Evolutionary conservation across 163 green algal genomes (phyloP), one percentile per base, ranked within the genome.

Genomic region (Picocystis sp.): DNA sequence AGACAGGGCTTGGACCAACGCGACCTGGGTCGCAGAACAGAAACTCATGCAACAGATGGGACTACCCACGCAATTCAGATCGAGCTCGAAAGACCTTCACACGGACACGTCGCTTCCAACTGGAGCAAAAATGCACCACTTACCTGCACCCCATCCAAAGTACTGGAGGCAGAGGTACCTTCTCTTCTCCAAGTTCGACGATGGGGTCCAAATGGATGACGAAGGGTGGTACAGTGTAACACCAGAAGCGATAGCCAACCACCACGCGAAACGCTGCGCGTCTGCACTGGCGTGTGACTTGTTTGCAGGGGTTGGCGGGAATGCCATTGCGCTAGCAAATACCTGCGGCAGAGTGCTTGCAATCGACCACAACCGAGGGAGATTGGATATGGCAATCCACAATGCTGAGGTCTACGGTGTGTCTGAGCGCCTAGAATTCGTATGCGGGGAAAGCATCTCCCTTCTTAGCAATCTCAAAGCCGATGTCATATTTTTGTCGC

Each of bases 131-230:
- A 38, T 38, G 29, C 29, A 38, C 29, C 29, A 38, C 29, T 8
- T 38, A 38, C 29, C 29, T 12, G 29, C 29, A 38, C 45, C 44
- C 15, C 53, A 60, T 13, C 15, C 19, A 24, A 90, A 91, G 71
- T 94, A 92, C 68, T 92, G 75, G 77, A 66, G 86, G 54, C 82
- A 92, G 76, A 75, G 82, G 22, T 92, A 92, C 80, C 80, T 68
- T 56, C 73, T 92, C 14, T 92, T 89, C 57, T 73, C 57, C 0
- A 55, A 60, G 38, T 78, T 55, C 46, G 64, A 66, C 47, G 43
- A 58, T 8, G 61, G 60, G 15, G 42, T 67, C 3, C 19, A 33
- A 43, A 63, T 86, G 44, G 79, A 87, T 54, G 69, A 70, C 19
- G 75, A 89, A 65, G 81, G 79, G 19, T 93, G 83, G 81, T 93